These are phyloP conservation scores for Jacaranda mimosifolia DNA, from an alignment of 257 asterid species.

Conservation along the genomic window DNA sequence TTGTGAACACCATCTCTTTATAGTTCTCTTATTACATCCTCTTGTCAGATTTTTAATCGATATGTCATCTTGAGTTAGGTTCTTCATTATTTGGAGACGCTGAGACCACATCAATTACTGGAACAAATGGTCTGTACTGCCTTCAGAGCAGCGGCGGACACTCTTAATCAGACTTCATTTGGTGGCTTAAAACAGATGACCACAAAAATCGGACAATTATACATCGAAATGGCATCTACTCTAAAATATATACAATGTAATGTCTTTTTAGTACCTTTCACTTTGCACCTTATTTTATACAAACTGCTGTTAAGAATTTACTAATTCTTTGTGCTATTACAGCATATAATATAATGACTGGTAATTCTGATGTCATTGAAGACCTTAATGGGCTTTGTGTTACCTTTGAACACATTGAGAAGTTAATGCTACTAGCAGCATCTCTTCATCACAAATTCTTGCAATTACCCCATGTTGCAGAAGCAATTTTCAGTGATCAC, in stretches of 20 bases:
- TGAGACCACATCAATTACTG: constrained; percentile 62
- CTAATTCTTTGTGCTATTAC: constrained; percentile 26
- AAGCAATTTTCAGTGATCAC: constrained; percentile 62
- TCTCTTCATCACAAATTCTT: constrained; percentile 69
- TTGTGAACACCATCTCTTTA: neutral
- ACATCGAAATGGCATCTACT: constrained; percentile 61
- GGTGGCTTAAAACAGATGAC: constrained; percentile 64
- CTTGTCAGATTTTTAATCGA: neutral
- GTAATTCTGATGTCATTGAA: constrained; percentile 38
- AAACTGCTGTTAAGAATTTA: neutral
- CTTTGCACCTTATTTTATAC: constrained; percentile 5
- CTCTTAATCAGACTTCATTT: constrained; percentile 58
- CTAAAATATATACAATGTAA: constrained; percentile 62
- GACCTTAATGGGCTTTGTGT: constrained; percentile 60
- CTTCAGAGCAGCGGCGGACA: constrained; percentile 72
- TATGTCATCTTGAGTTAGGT: constrained; percentile 44
- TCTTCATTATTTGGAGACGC: constrained; percentile 78
- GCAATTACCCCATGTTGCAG: constrained; percentile 64
- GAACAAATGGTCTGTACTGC: constrained; percentile 77
- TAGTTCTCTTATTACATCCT: neutral
- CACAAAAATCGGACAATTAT: constrained; percentile 61
- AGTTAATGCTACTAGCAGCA: constrained; percentile 58
- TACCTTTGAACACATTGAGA: constrained; percentile 65
- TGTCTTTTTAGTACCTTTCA: neutral
- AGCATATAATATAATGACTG: constrained; percentile 44